Base-by-base conservation (phyloP, 768 basidiomycete species). In the Mycena filopes region DNA sequence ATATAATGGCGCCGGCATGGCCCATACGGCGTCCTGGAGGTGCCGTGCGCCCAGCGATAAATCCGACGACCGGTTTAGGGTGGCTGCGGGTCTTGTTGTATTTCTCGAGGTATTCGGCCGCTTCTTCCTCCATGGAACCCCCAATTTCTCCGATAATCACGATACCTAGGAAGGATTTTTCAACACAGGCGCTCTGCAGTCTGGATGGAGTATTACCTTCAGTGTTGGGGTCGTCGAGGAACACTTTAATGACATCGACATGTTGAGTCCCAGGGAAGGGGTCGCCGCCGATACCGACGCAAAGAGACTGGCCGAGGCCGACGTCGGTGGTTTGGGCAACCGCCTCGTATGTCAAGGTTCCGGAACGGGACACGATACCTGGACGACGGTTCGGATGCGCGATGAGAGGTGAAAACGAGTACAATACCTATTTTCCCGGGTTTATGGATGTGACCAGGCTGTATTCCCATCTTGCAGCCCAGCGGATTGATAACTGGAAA, bases 401-500 rank as follows among this genome's bases (percentile, higher is more conserved):
- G 45, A n/a, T 28, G 40, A 23, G 55, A 50, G 61, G 15, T 21
- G 45, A 41, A 31, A 23, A 31, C 16, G 47, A 51, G 6, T 12
- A 4, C 75, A 86, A 36, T 71, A 93, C 96, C 97, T 71, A 99
- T 97, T 71, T 93, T 95, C 57, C 98, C 98, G 60, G 97, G 96
- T 71, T 79, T 94, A 83, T 99, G 98, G 72, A 99, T 98, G 76
- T 98, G 95, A 28, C 96, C 98, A 15, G 98, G 98, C 74, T 94
- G 93, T 74, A 99, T 99, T 63, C 98, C 98, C 89, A 99, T 98
- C 84, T 99, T 99, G 85, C 98, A 99, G 23, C 97, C 97, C 42
- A 92, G 84, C 20, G 97, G 96, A 74, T 97, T 96, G 75, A 99
- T 98, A 73, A 99, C 90, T 85, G 60, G 23, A 61, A 42, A 28